Percentiles rank a stretch among this genome's conserved stretches.
Evolutionary conservation across 164 flowering plant species (phyloP).

Genomic region (Euptelea pleiosperma): DNA sequence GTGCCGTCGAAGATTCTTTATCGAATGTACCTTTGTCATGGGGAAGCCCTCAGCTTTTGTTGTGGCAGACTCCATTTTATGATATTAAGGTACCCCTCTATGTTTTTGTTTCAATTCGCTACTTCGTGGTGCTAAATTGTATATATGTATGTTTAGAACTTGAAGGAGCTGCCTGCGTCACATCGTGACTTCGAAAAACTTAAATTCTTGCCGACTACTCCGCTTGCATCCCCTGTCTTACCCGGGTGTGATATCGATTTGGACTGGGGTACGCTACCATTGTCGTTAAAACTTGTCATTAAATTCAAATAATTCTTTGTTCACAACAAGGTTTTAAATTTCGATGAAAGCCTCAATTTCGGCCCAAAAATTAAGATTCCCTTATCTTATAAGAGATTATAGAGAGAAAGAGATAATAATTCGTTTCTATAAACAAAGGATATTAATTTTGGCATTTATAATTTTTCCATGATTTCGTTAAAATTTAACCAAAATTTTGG

Average conservation of each 20-base stretch:
- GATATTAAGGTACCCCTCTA: slow-evolving; percentile 46
- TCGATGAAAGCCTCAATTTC: no score
- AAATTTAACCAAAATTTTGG: no score
- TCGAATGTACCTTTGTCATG: slow-evolving; percentile 16
- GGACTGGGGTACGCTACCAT: slow-evolving; percentile 55
- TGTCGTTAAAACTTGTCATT: background rate
- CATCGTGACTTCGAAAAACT: slow-evolving; percentile 50
- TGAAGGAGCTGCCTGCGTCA: slow-evolving; percentile 55
- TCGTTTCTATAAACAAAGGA: no score
- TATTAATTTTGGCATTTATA: no score
- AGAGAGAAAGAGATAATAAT: no score
- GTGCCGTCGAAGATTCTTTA: slow-evolving; percentile 38
- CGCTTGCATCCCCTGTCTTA: slow-evolving; percentile 38
- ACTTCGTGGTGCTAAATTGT: background rate
- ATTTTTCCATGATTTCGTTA: no score
- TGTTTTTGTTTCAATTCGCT: background rate
- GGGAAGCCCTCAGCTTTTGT: slow-evolving; percentile 31
- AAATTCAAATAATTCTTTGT: no score
- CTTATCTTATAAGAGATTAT: no score
- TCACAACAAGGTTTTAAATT: no score
- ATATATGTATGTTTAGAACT: slow-evolving; percentile 29
- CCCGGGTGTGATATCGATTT: slow-evolving; percentile 30
- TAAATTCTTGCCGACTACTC: slow-evolving; percentile 34
- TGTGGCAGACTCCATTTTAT: slow-evolving; percentile 70
- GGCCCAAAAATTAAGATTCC: no score